These are phyloP conservation scores for Diaporthe longicolla DNA, from an alignment of 2,329 filamentous ascomycete genomes.

Conservation along the genomic window DNA sequence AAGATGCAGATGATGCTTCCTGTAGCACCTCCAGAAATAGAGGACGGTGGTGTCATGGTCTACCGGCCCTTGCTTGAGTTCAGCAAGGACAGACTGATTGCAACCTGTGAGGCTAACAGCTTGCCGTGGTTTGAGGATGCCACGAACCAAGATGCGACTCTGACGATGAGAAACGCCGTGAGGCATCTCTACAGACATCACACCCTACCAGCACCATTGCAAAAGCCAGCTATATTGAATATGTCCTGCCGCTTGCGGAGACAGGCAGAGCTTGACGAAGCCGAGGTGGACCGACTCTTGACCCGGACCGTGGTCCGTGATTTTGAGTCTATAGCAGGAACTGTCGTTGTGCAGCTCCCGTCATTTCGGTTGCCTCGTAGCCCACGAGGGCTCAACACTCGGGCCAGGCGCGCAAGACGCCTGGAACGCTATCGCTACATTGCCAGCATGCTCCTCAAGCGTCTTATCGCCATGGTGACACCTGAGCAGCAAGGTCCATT, in stretches of 20 bases:
- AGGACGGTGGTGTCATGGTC: slow-evolving; percentile 76
- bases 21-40: slow-evolving; percentile 57
- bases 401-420: slow-evolving; percentile 48
- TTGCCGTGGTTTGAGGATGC: slow-evolving; percentile 86
- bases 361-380: slow-evolving; percentile 46
- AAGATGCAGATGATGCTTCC: slow-evolving; percentile 37
- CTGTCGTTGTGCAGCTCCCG: slow-evolving; percentile 62
- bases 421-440: slow-evolving; percentile 57
- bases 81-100: slow-evolving; percentile 79
- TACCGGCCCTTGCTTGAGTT: slow-evolving; percentile 80
- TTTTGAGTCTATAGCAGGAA: slow-evolving; percentile 64
- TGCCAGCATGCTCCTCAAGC: slow-evolving; percentile 62
- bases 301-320: slow-evolving; percentile 61
- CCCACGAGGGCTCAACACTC: slow-evolving; percentile 44
- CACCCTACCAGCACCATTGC: slow-evolving; percentile 78
- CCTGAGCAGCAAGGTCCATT: slow-evolving; percentile 62
- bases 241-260: slow-evolving; percentile 68
- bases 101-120: slow-evolving; percentile 78
- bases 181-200: slow-evolving; percentile 74
- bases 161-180: slow-evolving; percentile 87
- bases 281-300: slow-evolving; percentile 70
- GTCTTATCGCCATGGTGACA: slow-evolving; percentile 64
- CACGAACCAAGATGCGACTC: slow-evolving; percentile 83
- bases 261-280: slow-evolving; percentile 60
- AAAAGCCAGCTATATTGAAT: slow-evolving; percentile 72